phyloP scores from a whole-genome alignment of 176 grass and related monocot genomes.

The Melocanna baccifera region DNA sequence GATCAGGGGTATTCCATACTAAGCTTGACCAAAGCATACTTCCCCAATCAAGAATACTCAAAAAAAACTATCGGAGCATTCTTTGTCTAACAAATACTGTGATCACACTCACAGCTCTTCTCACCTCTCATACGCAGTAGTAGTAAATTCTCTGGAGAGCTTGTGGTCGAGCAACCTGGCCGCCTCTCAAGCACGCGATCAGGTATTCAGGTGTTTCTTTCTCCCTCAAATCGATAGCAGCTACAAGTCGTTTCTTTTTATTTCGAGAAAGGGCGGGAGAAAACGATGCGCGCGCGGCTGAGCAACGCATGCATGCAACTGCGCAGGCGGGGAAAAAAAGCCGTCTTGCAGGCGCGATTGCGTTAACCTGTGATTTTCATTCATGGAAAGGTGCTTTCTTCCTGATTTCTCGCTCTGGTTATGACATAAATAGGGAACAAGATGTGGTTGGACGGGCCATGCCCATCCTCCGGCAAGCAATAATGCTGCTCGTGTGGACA shows the following conservation, averaged over 20 bases:
- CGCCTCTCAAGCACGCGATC: not conserved
- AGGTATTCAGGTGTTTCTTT: not conserved
- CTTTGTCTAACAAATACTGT: no score
- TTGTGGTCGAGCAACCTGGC: not conserved
- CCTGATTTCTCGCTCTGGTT: constrained; percentile 9
- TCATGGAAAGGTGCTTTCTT: not conserved
- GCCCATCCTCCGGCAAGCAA: not conserved
- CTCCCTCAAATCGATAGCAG: not conserved
- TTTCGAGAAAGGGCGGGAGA: not conserved
- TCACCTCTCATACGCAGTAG: not conserved
- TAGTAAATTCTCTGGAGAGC: not conserved
- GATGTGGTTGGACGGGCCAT: constrained; percentile 1
- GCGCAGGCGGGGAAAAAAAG: not conserved
- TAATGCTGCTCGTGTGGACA: constrained; percentile 8
- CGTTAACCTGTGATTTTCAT: not conserved
- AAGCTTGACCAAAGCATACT: no score
- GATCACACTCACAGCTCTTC: not conserved
- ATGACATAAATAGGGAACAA: constrained; percentile 27
- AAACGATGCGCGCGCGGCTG: not conserved
- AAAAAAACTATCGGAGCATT: no score
- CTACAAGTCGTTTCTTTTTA: not conserved
- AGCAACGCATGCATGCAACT: not conserved
- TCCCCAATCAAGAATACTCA: no score
- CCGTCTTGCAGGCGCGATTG: not conserved
- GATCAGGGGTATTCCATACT: no score